Percentiles rank a stretch among this genome's conserved stretches.
Conservation (phyloP, 257 asterid species). For the Cynanchum wilfordii region DNA sequence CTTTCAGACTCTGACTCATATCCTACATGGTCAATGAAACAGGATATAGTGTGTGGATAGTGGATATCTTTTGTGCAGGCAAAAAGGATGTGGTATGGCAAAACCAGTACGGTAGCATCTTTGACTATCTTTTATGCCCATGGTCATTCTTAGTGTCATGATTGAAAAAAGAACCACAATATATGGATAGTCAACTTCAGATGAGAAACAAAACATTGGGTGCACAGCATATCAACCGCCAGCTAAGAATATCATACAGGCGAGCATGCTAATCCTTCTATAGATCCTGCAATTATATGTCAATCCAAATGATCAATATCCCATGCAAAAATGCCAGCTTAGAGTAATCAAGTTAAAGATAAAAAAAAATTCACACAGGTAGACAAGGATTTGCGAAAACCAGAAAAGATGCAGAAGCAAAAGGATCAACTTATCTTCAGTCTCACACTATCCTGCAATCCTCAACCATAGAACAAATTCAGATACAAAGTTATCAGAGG, state of each 20-base stretch:
- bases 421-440: conserved; percentile 14
- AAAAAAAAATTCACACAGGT: conserved; percentile 25
- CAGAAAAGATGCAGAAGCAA: conserved; percentile 16
- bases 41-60: conserved; percentile 5
- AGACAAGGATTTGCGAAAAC: conserved; percentile 26
- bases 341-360: conserved; percentile 32
- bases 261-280: conserved; percentile 98
- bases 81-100: conserved; percentile 30
- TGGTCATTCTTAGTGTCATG: conserved; percentile 60
- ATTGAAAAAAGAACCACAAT: conserved; percentile 54
- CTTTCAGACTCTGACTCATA: conserved; percentile 31
- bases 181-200: conserved; percentile 60
- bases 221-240: conserved; percentile 99
- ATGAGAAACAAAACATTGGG: conserved; percentile 85
- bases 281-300: conserved; percentile 95
- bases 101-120: conserved; percentile 36
- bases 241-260: conserved; percentile 85
- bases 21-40: conserved; percentile 32
- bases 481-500: conserved; percentile 12
- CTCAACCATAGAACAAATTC: conserved; percentile 13
- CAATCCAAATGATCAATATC: conserved; percentile 95
- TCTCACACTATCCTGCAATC: conserved; percentile 15
- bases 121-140: conserved; percentile 48
- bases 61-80: conserved; percentile 15
- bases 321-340: conserved; percentile 44